phyloP scores from a whole-genome alignment of 345 rosid genomes.

The Microthlaspi erraticum region DNA sequence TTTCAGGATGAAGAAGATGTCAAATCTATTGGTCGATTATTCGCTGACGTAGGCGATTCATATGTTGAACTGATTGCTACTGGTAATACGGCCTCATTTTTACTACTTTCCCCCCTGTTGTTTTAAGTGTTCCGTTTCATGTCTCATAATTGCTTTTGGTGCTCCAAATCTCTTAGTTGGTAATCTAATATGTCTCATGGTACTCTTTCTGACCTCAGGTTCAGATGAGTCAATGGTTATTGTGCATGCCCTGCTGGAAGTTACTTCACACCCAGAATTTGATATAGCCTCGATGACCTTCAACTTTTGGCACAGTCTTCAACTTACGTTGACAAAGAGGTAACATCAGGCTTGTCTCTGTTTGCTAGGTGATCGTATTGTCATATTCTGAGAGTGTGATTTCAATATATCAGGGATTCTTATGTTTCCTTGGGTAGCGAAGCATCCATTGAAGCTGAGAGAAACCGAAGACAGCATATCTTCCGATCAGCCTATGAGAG shows the following conservation, averaged over 20 bases:
- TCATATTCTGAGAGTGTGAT: constrained; percentile 37
- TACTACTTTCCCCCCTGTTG: constrained; percentile 19
- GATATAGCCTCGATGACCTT: constrained; percentile 99
- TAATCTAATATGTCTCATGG: constrained; percentile 22
- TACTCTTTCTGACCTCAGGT: constrained; percentile 54
- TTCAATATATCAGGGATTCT: constrained; percentile 68
- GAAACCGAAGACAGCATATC: constrained; percentile 79
- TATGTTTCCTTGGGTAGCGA: constrained; percentile 70
- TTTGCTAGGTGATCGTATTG: constrained; percentile 22
- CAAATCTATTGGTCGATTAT: constrained; percentile 95
- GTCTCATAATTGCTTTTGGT: constrained; percentile 32
- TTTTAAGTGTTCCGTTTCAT: constrained; percentile 35
- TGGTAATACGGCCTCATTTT: constrained; percentile 55
- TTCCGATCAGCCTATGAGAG: constrained; percentile 76
- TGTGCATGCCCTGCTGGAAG: constrained; percentile 84
- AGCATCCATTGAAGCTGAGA: constrained; percentile 77
- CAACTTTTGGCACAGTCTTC: constrained; percentile 99
- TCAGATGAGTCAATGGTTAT: constrained; percentile 90
- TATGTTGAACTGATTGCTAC: constrained; percentile 95
- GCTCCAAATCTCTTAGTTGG: constrained; percentile 13
- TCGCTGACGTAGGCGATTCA: constrained; percentile 98
- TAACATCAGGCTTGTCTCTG: constrained; percentile 39
- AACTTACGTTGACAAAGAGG: constrained; percentile 83
- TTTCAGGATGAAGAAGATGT: constrained; percentile 97
- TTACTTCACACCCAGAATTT: constrained; percentile 92